A percentile compares a stretch with the other conserved stretches of the same genome.
Conservation (phyloP, 2,329 filamentous ascomycete species). For the Penicillium concentricum region DNA sequence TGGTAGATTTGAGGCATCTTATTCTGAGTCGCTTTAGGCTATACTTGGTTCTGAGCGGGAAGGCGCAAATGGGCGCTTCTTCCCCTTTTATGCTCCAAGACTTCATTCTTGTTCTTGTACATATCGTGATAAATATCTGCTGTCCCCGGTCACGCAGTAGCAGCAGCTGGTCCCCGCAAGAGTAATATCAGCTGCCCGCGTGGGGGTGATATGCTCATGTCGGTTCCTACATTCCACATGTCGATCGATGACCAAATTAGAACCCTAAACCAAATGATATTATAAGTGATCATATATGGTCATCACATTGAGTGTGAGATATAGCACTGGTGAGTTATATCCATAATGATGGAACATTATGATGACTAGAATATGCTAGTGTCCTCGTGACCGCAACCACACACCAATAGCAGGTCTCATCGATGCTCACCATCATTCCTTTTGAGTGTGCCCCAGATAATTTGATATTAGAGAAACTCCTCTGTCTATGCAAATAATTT, state of each 20-base stretch:
- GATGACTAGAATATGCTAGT: not conserved
- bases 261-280: not conserved
- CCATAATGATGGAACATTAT: slow-evolving; percentile 8
- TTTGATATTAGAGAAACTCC: too few relatives aligned
- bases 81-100: not conserved
- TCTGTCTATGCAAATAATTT: not conserved
- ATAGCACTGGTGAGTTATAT: not conserved
- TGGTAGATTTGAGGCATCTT: slow-evolving; percentile 9
- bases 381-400: not conserved
- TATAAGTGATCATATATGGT: not conserved
- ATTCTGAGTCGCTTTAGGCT: not conserved
- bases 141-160: slow-evolving; percentile 8
- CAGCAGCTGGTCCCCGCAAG: not conserved
- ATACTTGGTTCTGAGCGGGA: not conserved
- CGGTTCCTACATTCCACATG: slow-evolving; percentile 15
- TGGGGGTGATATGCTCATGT: slow-evolving; percentile 2
- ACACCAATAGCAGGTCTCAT: not conserved
- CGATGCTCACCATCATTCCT: not conserved
- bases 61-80: not conserved
- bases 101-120: not conserved
- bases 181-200: slow-evolving; percentile 8
- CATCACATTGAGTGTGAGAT: not conserved
- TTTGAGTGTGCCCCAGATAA: not conserved
- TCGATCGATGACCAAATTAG: slow-evolving; percentile 11
- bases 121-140: not conserved